Conservation (phyloP, 116 monocot species). For the Cymodocea nodosa region DNA sequence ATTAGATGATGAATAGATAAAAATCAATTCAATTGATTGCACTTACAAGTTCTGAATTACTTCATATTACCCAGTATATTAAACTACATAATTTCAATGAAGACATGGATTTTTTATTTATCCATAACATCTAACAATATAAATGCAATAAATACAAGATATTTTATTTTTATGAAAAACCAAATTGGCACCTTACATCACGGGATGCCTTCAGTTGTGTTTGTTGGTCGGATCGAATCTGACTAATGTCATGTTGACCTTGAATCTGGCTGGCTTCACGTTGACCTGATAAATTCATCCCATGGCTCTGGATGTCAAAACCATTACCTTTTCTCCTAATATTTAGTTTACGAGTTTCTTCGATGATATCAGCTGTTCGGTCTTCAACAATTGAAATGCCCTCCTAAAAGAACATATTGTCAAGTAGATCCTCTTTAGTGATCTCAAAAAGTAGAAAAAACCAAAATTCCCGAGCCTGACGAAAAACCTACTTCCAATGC, state of each 20-base stretch:
- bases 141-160: background rate
- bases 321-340: constrained; percentile 59
- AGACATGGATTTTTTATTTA: background rate
- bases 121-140: background rate
- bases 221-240: constrained; percentile 52
- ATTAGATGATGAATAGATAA: too few species aligned
- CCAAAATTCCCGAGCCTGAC: background rate
- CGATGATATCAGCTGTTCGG: constrained; percentile 60
- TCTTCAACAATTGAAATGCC: constrained; percentile 58
- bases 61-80: background rate
- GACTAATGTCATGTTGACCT: constrained; percentile 12
- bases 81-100: background rate
- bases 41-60: background rate
- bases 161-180: constrained; percentile 15
- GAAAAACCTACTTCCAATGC: constrained; percentile 51
- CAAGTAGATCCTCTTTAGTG: background rate
- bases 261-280: constrained; percentile 21
- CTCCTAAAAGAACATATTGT: constrained; percentile 25
- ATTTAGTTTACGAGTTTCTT: constrained; percentile 73
- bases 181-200: constrained; percentile 93
- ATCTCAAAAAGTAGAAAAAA: background rate
- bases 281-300: constrained; percentile 8
- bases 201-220: constrained; percentile 96
- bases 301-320: constrained; percentile 20
- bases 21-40: background rate